Evolutionary conservation across 2,329 filamentous ascomycete species (phyloP).

Genomic region (Lasiodiplodia hormozganensis): DNA sequence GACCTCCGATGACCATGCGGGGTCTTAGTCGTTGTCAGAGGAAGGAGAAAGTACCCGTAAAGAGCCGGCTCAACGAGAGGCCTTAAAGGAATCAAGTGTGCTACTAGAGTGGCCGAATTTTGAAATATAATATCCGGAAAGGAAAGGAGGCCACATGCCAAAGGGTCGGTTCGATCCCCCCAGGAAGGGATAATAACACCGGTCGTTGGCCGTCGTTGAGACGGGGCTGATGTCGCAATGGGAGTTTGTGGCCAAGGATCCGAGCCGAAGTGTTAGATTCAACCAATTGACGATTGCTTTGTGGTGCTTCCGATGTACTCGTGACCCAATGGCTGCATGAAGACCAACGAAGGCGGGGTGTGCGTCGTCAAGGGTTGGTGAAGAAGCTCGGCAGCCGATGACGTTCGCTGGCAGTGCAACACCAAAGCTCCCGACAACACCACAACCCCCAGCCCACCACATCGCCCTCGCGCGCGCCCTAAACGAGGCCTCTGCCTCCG

Average conservation of each 20-base stretch:
- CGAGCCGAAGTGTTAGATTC: neutral
- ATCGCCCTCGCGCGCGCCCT: neutral
- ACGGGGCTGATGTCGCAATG: too few relatives aligned
- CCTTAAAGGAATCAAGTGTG: too few relatives aligned
- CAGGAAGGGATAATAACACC: too few relatives aligned
- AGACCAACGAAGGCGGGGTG: neutral
- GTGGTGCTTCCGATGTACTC: neutral
- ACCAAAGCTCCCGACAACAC: constrained; percentile 14
- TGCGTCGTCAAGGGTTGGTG: neutral
- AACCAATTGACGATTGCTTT: neutral
- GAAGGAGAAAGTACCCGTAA: too few relatives aligned
- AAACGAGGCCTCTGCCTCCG: neutral
- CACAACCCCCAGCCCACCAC: neutral
- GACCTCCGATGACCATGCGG: too few relatives aligned
- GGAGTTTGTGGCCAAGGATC: too few relatives aligned
- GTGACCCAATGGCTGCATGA: constrained; percentile 1
- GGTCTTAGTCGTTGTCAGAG: too few relatives aligned
- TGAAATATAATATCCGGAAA: neutral
- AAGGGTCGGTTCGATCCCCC: neutral
- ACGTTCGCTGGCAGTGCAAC: neutral
- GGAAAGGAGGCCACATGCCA: neutral
- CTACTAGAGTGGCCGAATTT: neutral
- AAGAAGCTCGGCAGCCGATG: neutral
- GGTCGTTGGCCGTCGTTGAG: too few relatives aligned
- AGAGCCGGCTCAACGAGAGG: neutral